Percentiles rank a stretch among this genome's conserved stretches.
These are phyloP conservation scores for Trichophyton rubrum DNA, from an alignment of 2,329 filamentous ascomycete genomes.

Conservation along the genomic window DNA sequence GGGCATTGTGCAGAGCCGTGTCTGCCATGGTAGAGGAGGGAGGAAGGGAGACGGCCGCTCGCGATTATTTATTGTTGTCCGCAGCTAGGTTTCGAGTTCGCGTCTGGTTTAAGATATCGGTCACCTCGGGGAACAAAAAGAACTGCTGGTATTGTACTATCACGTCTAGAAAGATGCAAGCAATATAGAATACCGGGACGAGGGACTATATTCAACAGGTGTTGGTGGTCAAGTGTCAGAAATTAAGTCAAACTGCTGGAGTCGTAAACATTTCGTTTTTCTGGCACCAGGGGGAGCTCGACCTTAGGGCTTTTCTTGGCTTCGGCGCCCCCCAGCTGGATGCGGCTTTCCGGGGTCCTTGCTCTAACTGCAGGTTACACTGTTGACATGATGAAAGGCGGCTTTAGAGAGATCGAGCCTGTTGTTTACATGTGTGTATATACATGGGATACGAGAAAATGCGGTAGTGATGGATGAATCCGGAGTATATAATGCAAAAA, in stretches of 20 bases:
- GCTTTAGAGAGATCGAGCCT: too few relatives aligned
- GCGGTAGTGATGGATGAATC: too few relatives aligned
- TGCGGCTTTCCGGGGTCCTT: background rate
- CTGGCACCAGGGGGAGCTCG: background rate
- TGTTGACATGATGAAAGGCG: too few relatives aligned
- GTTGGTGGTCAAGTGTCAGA: background rate
- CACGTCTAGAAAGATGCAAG: background rate
- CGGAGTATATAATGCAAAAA: too few relatives aligned
- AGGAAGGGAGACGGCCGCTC: background rate
- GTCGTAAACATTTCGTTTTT: conserved; percentile 1
- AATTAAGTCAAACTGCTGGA: background rate
- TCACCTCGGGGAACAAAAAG: background rate
- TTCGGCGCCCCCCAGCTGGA: background rate
- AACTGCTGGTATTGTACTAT: background rate
- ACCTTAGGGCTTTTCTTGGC: background rate
- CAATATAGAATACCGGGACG: background rate
- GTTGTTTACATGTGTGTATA: too few relatives aligned
- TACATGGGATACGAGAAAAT: too few relatives aligned
- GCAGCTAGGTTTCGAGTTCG: background rate
- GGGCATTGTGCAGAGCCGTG: conserved; percentile 75
- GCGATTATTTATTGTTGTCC: background rate
- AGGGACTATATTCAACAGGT: background rate
- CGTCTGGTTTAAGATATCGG: background rate
- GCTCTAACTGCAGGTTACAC: too few relatives aligned
- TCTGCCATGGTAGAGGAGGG: conserved; percentile 43